phyloP scores from a whole-genome alignment of 495 filamentous ascomycete species.

The Penicillium waksmanii region DNA sequence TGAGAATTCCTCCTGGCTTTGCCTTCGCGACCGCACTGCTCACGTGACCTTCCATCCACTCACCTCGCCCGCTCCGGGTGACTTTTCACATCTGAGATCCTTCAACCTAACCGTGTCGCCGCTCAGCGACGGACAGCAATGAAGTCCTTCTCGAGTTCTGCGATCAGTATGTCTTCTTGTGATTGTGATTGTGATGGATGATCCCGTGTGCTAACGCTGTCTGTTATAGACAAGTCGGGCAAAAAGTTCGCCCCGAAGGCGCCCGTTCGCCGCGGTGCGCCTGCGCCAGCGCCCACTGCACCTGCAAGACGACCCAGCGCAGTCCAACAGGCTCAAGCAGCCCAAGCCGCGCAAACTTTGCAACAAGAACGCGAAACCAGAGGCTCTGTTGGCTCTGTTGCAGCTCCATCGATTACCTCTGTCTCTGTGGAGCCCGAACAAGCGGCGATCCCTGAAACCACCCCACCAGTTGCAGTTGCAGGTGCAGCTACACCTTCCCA shows the following conservation, averaged over 20 bases:
- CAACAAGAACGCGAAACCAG: constrained; percentile 30
- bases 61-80: background rate
- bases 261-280: constrained; percentile 47
- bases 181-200: background rate
- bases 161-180: constrained; percentile 53
- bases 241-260: constrained; percentile 61
- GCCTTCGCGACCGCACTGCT: background rate
- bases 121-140: constrained; percentile 40
- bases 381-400: constrained; percentile 24
- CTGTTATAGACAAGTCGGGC: constrained; percentile 53
- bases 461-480: constrained; percentile 14
- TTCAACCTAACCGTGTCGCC: constrained; percentile 12
- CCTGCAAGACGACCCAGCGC: constrained; percentile 45
- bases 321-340: constrained; percentile 35
- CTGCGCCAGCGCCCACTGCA: constrained; percentile 29
- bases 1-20: constrained; percentile 32
- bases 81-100: constrained; percentile 2
- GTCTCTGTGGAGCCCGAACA: constrained; percentile 27
- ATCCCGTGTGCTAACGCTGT: background rate
- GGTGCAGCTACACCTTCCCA: constrained; percentile 7
- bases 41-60: background rate
- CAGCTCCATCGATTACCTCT: constrained; percentile 24
- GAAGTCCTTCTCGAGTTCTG: constrained; percentile 60
- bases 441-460: constrained; percentile 13
- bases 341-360: constrained; percentile 38